Base-by-base conservation (phyloP, 352 stramenopile genomes). In the Phytophthora palmivora region DNA sequence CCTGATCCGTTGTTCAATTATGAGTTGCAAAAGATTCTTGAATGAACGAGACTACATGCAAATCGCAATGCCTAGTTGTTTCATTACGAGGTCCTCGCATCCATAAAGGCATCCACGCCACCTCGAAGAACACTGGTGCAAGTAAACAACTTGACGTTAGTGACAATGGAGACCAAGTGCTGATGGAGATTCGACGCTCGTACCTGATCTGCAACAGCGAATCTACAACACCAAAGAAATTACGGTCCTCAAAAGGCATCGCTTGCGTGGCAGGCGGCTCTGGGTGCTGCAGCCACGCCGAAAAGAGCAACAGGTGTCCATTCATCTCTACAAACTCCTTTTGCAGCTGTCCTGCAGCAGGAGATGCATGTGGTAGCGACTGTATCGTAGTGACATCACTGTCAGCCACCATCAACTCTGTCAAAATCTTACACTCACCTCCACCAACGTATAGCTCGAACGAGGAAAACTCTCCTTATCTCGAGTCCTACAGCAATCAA, bases 381-480 rank as follows among this genome's bases (percentile, higher is more conserved):
- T 90, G 44, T 2, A 32, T 50, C 16, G 26, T 45, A 12, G 6
- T 30, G 39, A 24, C 7, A 34, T 19, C 19, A 26, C 18, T 6
- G 6, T 58, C 16, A 55, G 28, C 47, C 24, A 28, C 3, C 24
- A 28, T 28, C 24, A 28, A 28, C 3, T 33, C 4, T 14, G 19
- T 21, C 8, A 26, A 8, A 2, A 32, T 32, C 11, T 12, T 6
- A 19, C 33, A 60, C 55, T 44, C 55, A 90, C 84, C 47, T 88
- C 70, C n/a, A 90, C 56, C 50, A 82, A 58, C 15, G 84, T 93
- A 65, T 91, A 93, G 38, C 78, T 89, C 2, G 84, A 93, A 15
- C 82, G 78, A 1, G 84, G 84, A 51, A 91, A 93, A 58, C 84
- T 93, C 16, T 93, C 84, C 58, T 90, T 89, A 55, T 93, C 84